Percentiles rank a stretch among this genome's conserved stretches.
Evolutionary conservation across 169 alveolate species (phyloP).

Genomic region (Eimeria praecox): DNA sequence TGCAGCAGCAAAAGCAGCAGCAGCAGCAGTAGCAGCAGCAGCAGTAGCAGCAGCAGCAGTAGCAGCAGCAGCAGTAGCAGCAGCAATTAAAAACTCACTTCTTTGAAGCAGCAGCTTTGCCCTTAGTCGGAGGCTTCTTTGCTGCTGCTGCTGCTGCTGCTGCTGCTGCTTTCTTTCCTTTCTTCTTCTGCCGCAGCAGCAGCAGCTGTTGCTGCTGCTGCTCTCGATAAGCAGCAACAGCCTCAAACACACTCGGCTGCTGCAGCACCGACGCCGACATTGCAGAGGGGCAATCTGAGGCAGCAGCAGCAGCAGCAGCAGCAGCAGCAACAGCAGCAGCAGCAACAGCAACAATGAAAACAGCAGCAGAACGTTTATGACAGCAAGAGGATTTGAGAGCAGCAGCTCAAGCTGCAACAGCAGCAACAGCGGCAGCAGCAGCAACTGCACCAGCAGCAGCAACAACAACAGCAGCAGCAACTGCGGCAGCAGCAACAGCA

Average conservation of each 20-base stretch:
- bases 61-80: no score
- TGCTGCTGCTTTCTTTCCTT: background rate
- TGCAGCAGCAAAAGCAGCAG: no score
- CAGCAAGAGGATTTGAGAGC: background rate
- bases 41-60: background rate
- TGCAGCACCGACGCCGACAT: constrained; percentile 38
- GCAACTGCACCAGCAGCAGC: background rate
- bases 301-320: constrained; percentile 37
- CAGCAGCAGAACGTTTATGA: background rate
- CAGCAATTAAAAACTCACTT: background rate
- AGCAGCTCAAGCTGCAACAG: background rate
- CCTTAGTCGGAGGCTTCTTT: background rate
- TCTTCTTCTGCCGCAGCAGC: constrained; percentile 9
- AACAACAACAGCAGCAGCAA: background rate
- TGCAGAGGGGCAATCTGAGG: constrained; percentile 39
- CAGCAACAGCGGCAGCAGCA: background rate
- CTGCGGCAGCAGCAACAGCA: background rate
- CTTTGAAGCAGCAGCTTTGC: background rate
- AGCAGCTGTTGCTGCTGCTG: constrained; percentile 49
- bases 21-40: background rate
- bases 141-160: constrained; percentile 46
- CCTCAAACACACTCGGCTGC: constrained; percentile 49
- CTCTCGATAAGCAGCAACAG: constrained; percentile 42
- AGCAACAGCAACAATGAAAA: constrained; percentile 9
- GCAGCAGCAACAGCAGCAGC: background rate